Conservation (phyloP, 1,139 yeast genomes). For the Sugiyamaella novakii region DNA sequence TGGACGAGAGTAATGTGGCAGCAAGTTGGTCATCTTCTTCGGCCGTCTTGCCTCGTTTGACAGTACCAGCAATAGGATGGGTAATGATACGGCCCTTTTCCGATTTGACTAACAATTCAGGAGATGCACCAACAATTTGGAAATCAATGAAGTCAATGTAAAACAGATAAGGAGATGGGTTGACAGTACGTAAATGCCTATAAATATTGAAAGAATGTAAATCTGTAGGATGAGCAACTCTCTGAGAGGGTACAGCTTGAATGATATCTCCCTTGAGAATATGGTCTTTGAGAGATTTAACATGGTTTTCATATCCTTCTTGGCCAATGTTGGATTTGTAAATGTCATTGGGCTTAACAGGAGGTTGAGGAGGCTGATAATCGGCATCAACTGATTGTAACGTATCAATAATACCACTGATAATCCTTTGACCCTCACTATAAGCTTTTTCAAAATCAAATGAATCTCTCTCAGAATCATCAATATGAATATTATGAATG, state of each 20-base stretch:
- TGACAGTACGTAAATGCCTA: conserved; percentile 89
- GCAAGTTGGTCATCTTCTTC: conserved; percentile 92
- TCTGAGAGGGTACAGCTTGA: conserved; percentile 97
- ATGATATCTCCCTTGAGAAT: conserved; percentile 89
- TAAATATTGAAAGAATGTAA: conserved; percentile 95
- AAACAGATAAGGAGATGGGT: conserved; percentile 95
- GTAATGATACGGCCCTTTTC: conserved; percentile 82
- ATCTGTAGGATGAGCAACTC: conserved; percentile 92
- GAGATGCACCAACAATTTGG: conserved; percentile 96
- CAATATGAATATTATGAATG: conserved; percentile 70
- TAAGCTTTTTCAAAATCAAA: conserved; percentile 53
- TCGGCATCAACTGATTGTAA: conserved; percentile 49
- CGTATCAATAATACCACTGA: conserved; percentile 56
- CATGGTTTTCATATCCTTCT: conserved; percentile 87
- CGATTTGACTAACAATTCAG: conserved; percentile 84
- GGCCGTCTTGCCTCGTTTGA: conserved; percentile 81
- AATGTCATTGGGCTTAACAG: conserved; percentile 55
- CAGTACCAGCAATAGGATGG: conserved; percentile 98
- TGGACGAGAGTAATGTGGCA: conserved; percentile 66
- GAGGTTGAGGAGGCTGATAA: conserved; percentile 67
- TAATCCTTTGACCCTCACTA: conserved; percentile 56
- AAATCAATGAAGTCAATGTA: conserved; percentile 89
- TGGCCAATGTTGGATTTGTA: conserved; percentile 90
- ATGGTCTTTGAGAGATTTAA: conserved; percentile 70
- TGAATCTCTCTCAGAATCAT: conserved; percentile 41